Evolutionary conservation across 1,284 basidiomycete genomes (phyloP).

Genomic region (Sporisorium graminicola): DNA sequence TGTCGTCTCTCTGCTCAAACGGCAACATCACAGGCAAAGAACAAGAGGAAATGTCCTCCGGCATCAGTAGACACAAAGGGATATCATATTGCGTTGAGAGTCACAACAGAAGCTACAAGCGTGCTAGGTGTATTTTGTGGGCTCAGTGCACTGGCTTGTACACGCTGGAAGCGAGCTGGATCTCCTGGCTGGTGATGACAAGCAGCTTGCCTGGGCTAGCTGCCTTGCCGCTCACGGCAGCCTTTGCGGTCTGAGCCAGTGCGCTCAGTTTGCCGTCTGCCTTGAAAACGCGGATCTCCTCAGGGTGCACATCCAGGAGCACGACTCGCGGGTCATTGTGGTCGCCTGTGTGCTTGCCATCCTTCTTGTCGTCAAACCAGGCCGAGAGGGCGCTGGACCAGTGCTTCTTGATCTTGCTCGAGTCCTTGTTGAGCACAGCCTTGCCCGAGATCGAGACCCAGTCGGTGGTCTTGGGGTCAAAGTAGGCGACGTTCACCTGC

Average conservation of each 20-base stretch:
- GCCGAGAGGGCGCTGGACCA: slow-evolving; percentile 70
- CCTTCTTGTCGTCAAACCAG: slow-evolving; percentile 88
- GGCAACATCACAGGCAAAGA: too few species aligned
- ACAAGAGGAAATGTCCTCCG: too few species aligned
- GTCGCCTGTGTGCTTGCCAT: slow-evolving; percentile 87
- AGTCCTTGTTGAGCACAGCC: slow-evolving; percentile 71
- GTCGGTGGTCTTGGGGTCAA: slow-evolving; percentile 78
- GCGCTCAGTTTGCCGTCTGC: slow-evolving; percentile 52
- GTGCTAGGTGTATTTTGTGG: too few species aligned
- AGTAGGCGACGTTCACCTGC: slow-evolving; percentile 73
- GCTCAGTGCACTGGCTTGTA: slow-evolving; percentile 36
- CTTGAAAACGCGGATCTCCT: slow-evolving; percentile 73
- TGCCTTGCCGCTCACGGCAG: slow-evolving; percentile 75
- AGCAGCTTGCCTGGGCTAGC: slow-evolving; percentile 77
- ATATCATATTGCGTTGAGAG: not conserved
- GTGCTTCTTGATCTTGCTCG: slow-evolving; percentile 62
- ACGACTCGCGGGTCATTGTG: slow-evolving; percentile 83
- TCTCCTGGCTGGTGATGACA: slow-evolving; percentile 77
- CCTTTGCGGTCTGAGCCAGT: slow-evolving; percentile 73
- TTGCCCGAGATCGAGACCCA: slow-evolving; percentile 88
- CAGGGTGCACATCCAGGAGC: slow-evolving; percentile 83
- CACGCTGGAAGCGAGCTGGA: slow-evolving; percentile 70
- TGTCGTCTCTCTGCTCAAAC: too few species aligned
- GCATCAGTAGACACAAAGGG: too few species aligned
- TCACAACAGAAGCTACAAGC: too few species aligned